phyloP scores from a whole-genome alignment of 1,284 basidiomycete species.

The Phylloporus sp. region DNA sequence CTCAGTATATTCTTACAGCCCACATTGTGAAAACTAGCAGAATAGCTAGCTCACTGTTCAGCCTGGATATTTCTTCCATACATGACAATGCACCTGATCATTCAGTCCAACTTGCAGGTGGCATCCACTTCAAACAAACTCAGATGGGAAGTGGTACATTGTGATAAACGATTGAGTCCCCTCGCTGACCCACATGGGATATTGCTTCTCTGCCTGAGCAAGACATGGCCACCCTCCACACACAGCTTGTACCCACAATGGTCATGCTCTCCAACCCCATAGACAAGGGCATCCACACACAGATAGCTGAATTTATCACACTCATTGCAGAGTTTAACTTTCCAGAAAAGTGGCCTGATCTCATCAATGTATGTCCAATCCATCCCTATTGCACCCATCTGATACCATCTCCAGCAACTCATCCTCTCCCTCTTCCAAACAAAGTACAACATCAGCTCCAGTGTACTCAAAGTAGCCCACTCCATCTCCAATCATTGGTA shows the following conservation, averaged over 20 bases:
- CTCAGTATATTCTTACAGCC: too few relatives aligned
- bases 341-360: slow-evolving; percentile 80
- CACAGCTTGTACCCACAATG: slow-evolving; percentile 82
- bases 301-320: slow-evolving; percentile 89
- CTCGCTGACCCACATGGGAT: slow-evolving; percentile 48
- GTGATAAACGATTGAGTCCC: neutral
- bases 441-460: slow-evolving; percentile 87
- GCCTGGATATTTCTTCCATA: too few relatives aligned
- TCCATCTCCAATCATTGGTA: slow-evolving; percentile 96
- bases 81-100: too few relatives aligned
- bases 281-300: slow-evolving; percentile 74
- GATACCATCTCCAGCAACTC: slow-evolving; percentile 66
- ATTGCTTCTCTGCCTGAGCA: slow-evolving; percentile 61
- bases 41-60: too few relatives aligned
- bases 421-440: slow-evolving; percentile 76
- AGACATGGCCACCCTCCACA: slow-evolving; percentile 63
- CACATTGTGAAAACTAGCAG: too few relatives aligned
- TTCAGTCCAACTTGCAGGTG: too few relatives aligned
- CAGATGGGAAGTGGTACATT: slow-evolving; percentile 86
- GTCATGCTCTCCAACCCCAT: slow-evolving; percentile 69
- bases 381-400: slow-evolving; percentile 17
- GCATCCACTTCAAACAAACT: too few relatives aligned
- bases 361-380: slow-evolving; percentile 74
- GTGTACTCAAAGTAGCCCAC: slow-evolving; percentile 92
- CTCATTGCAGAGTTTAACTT: slow-evolving; percentile 90